Conservation (phyloP, 805 yeast species). For the Saccharomycopsis malanga region DNA sequence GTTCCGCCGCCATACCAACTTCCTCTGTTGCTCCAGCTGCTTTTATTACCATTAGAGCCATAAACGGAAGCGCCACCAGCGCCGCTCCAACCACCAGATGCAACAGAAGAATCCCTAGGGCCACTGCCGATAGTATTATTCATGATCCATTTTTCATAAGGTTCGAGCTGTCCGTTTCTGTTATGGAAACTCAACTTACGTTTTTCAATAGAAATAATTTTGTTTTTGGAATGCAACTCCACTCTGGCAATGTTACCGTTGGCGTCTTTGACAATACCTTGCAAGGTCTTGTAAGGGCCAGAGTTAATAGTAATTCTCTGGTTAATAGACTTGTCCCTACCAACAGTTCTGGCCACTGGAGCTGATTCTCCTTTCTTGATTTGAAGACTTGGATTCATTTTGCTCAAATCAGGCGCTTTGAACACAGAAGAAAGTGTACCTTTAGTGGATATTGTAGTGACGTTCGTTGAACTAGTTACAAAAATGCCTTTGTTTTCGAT, state of each 20-base stretch:
- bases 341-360: constrained; percentile 54
- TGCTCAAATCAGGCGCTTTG: constrained; percentile 55
- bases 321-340: constrained; percentile 75
- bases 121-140: constrained; percentile 29
- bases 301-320: constrained; percentile 84
- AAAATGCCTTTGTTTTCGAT: constrained; percentile 88
- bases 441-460: constrained; percentile 79
- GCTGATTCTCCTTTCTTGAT: constrained; percentile 36
- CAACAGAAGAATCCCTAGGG: constrained; percentile 23
- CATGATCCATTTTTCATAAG: constrained; percentile 56
- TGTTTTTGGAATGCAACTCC: constrained; percentile 88
- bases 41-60: constrained; percentile 25
- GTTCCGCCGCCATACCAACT: constrained; percentile 24
- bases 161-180: constrained; percentile 59
- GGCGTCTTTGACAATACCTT: constrained; percentile 90
- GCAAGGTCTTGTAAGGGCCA: constrained; percentile 87
- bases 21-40: constrained; percentile 28
- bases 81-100: constrained; percentile 20
- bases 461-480: constrained; percentile 67
- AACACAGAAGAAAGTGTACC: constrained; percentile 54
- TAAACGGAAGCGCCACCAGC: constrained; percentile 29
- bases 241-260: constrained; percentile 88
- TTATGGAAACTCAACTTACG: constrained; percentile 68
- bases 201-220: constrained; percentile 79
- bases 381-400: constrained; percentile 78